phyloP scores from a whole-genome alignment of 108 stramenopile species.

The Pseudonitzschia pungens region DNA sequence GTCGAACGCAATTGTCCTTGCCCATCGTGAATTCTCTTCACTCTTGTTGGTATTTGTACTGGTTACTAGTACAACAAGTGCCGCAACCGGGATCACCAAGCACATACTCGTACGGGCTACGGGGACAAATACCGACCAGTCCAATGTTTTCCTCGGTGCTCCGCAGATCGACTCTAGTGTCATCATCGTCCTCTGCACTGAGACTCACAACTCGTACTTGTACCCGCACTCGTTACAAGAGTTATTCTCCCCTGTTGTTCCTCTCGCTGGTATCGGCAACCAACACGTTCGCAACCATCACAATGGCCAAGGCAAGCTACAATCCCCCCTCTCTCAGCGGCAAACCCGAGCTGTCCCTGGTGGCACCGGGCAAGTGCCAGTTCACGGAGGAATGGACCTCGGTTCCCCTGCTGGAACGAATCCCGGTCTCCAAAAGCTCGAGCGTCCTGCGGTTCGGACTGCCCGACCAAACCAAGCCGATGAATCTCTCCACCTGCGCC shows the following conservation, averaged over 20 bases:
- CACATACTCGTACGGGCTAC: too few relatives aligned
- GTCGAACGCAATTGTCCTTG: too few relatives aligned
- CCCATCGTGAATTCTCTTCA: too few relatives aligned
- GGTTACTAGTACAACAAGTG: too few relatives aligned
- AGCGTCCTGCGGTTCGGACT: constrained; percentile 70
- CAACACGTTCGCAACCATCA: not conserved
- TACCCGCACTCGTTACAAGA: not conserved
- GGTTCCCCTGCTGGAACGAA: constrained; percentile 87
- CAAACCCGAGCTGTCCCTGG: constrained; percentile 24
- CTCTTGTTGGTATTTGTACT: too few relatives aligned
- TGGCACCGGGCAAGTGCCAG: constrained; percentile 73
- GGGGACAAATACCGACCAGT: not conserved
- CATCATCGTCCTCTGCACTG: not conserved
- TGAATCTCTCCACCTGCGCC: constrained; percentile 85
- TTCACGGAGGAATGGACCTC: constrained; percentile 95
- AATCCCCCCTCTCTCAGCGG: constrained; percentile 11
- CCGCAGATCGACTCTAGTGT: not conserved
- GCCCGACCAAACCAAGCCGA: constrained; percentile 51
- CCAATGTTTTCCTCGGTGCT: not conserved
- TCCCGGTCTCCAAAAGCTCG: constrained; percentile 57
- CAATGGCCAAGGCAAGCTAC: not conserved
- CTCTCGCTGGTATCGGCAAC: not conserved
- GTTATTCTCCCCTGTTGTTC: not conserved
- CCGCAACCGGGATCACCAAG: too few relatives aligned
- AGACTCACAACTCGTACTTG: not conserved